Evolutionary conservation across 306 rosid genomes (phyloP).

Genomic region (Lathyrus aphaca): DNA sequence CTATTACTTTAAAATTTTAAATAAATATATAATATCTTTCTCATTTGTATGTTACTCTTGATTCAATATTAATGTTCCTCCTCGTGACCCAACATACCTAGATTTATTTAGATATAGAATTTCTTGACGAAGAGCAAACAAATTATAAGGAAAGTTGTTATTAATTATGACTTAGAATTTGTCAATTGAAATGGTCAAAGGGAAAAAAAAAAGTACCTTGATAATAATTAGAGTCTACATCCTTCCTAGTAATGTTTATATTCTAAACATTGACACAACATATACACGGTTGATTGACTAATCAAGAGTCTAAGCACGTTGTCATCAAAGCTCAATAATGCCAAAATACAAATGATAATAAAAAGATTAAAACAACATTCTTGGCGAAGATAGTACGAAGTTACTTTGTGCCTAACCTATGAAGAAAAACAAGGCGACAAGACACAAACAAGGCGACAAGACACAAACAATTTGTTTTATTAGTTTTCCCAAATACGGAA

Average conservation of each 20-base stretch:
- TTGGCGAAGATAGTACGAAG: conserved; percentile 37
- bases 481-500: conserved; percentile 10
- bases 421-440: conserved; percentile 28
- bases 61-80: too few relatives aligned
- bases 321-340: conserved; percentile 27
- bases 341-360: background rate
- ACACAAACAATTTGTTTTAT: too few relatives aligned
- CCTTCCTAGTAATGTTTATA: background rate
- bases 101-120: conserved; percentile 5
- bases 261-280: background rate
- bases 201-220: conserved; percentile 21
- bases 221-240: background rate
- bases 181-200: conserved; percentile 57
- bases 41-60: too few relatives aligned
- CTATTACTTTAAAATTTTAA: too few relatives aligned
- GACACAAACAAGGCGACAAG: too few relatives aligned
- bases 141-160: conserved; percentile 23
- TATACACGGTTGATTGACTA: conserved; percentile 41
- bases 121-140: background rate
- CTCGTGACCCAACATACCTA: too few relatives aligned
- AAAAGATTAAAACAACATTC: background rate
- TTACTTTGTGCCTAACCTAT: conserved; percentile 44
- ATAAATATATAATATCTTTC: too few relatives aligned
- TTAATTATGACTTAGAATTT: conserved; percentile 37
- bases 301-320: background rate